Base-by-base conservation (phyloP, 2,329 filamentous ascomycete genomes). In the Daldinia eschscholtzii region DNA sequence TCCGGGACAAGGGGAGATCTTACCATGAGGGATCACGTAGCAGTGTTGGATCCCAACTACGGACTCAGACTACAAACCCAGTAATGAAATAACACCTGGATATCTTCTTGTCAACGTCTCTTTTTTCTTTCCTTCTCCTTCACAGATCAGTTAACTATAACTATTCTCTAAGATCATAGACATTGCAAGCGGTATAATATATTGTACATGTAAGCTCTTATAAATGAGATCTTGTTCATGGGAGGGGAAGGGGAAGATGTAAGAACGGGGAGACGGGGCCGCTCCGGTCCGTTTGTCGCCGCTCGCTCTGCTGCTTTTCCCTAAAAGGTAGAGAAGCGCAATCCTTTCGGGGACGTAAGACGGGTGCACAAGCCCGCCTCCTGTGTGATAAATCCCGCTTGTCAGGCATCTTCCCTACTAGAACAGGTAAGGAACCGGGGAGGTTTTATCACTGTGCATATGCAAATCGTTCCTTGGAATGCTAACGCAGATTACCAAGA, bases 1-100 rank as follows among this genome's bases (percentile, higher is more conserved):
- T 23, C 23, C 28, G 20, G 37, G 42, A 6, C 20, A 9, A 2
- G 30, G 44, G 44, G 12, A 18, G 46, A 13, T 28, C 64, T 62
- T 66, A 66, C 64, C 64, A 66, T 66, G 58, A 52, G n/a, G 20
- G 23, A 39, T 59, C 18, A 60, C 26, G 41, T 39, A 57, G n/a
- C 48, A 33, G 26, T 20, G 41, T 20, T 48, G 46, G 55, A 41
- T 56, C 46, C 28, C 46, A 52, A 52, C 15, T 52, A 52, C 26
- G 15, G 33, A 52, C 46, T 30, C 46, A 33, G 12, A 52, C 26
- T 52, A 52, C 46, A 52, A 52, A 15, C 46, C 46, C 33, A 30
- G n/a, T 15, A 18, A 52, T 52, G 15, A 26, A 33, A 33, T 26
- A 52, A 13, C 46, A 52, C 46, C 28, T 33, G 28, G 18, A 13